Percentiles rank a stretch among this genome's conserved stretches.
These are phyloP conservation scores for Lecanicillium sp. DNA, from an alignment of 2,329 filamentous ascomycete genomes.

Conservation along the genomic window DNA sequence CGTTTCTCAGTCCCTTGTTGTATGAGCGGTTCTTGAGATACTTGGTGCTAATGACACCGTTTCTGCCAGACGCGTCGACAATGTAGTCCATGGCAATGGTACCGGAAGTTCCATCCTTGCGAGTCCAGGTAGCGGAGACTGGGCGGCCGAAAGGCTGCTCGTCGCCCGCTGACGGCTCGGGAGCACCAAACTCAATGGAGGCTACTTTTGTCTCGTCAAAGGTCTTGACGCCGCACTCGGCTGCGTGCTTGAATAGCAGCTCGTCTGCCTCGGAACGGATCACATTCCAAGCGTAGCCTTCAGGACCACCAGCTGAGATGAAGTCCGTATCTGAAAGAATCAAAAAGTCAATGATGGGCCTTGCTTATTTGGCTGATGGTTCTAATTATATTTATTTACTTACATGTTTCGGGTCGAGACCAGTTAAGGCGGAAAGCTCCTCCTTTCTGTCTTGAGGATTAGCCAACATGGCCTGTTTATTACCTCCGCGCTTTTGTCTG, in stretches of 20 bases:
- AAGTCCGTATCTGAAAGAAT: constrained; percentile 34
- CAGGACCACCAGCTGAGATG: constrained; percentile 26
- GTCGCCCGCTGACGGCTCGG: neutral
- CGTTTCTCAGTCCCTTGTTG: constrained; percentile 39
- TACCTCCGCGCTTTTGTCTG: no score
- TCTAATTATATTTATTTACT: no score
- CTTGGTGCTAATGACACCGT: constrained; percentile 36
- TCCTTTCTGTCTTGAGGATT: constrained; percentile 14
- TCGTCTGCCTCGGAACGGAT: constrained; percentile 37
- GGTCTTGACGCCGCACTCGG: constrained; percentile 26
- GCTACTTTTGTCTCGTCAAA: constrained; percentile 32
- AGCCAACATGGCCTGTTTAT: constrained; percentile 11
- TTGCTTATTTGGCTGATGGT: no score
- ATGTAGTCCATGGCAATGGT: constrained; percentile 36
- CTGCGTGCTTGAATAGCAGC: constrained; percentile 34
- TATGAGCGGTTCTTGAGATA: constrained; percentile 38
- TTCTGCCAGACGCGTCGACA: constrained; percentile 38
- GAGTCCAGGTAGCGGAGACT: constrained; percentile 25
- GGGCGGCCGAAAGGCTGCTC: constrained; percentile 18
- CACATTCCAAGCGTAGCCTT: constrained; percentile 35
- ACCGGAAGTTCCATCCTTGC: constrained; percentile 27
- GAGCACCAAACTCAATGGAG: constrained; percentile 20
- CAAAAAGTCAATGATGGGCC: no score
- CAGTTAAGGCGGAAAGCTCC: constrained; percentile 30
- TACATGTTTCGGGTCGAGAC: constrained; percentile 22